Conservation (phyloP, 1,284 basidiomycete species). For the Cryptococcus amylolentus region DNA sequence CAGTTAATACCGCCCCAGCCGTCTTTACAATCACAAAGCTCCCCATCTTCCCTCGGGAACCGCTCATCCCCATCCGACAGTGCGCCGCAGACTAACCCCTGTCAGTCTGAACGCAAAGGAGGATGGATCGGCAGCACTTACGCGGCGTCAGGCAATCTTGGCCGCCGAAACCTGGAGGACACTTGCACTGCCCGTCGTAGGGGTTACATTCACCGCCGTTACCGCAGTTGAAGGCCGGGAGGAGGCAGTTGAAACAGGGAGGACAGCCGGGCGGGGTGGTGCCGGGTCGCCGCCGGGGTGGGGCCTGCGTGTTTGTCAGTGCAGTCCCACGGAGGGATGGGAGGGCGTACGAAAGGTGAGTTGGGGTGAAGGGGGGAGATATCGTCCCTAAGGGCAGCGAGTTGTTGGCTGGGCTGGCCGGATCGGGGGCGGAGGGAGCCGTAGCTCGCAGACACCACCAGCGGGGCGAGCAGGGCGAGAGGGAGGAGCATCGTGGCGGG, state of each 20-base stretch:
- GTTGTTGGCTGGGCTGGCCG: not conserved
- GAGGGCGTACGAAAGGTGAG: not conserved
- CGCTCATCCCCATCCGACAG: conserved; percentile 83
- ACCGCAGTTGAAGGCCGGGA: conserved; percentile 77
- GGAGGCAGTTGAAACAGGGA: conserved; percentile 79
- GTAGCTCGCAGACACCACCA: not conserved
- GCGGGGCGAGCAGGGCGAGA: not conserved
- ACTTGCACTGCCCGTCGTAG: conserved; percentile 86
- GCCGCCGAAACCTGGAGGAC: conserved; percentile 84
- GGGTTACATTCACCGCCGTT: conserved; percentile 81
- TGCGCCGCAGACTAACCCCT: conserved; percentile 72
- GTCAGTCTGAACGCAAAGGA: not conserved
- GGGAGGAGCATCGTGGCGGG: not conserved
- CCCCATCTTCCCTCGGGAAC: conserved; percentile 69
- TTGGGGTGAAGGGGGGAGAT: not conserved
- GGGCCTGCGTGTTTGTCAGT: conserved; percentile 16
- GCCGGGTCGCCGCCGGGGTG: conserved; percentile 19
- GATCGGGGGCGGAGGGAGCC: not conserved
- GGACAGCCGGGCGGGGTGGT: conserved; percentile 38
- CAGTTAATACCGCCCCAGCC: conserved; percentile 96
- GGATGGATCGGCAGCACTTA: conserved; percentile 49
- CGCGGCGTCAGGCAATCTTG: conserved; percentile 81
- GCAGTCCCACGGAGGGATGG: not conserved
- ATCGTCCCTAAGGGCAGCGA: not conserved
- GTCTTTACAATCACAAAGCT: conserved; percentile 81